Conservation (phyloP, 2,329 filamentous ascomycete genomes). For the Stemphylium beticola region DNA sequence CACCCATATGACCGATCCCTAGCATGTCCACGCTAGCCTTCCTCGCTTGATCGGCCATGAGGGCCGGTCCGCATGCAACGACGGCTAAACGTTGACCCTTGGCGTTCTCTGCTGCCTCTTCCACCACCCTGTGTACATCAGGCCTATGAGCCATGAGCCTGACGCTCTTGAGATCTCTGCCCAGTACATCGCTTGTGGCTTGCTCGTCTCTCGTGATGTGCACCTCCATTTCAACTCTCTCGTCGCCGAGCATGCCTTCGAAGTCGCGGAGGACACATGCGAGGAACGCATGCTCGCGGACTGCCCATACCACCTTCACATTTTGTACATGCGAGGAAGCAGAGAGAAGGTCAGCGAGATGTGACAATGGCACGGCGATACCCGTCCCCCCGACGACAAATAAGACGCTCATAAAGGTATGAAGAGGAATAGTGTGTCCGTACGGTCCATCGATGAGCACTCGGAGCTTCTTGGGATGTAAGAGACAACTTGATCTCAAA, state of each 20-base stretch:
- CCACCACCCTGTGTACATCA: conserved; percentile 45
- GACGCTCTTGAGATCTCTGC: conserved; percentile 24
- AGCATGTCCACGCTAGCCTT: conserved; percentile 48
- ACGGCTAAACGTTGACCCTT: conserved; percentile 44
- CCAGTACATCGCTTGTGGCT: conserved; percentile 28
- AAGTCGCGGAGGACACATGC: conserved; percentile 33
- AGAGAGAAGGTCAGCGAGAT: conserved; percentile 29
- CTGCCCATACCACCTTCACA: conserved; percentile 44
- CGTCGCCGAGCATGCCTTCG: conserved; percentile 25
- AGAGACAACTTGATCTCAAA: conserved; percentile 39
- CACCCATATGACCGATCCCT: conserved; percentile 26
- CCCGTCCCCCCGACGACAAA: conserved; percentile 48
- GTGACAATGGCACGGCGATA: conserved; percentile 42
- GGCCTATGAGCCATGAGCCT: conserved; percentile 48
- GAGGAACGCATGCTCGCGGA: conserved; percentile 41
- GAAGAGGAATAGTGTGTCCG: conserved; percentile 51
- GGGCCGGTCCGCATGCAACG: conserved; percentile 54
- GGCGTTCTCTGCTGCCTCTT: conserved; percentile 40
- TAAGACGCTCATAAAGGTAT: conserved; percentile 49
- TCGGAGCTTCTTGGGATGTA: conserved; percentile 34
- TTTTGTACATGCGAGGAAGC: conserved; percentile 19
- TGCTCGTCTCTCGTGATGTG: conserved; percentile 37
- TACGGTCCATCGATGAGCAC: conserved; percentile 61
- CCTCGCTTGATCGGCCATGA: conserved; percentile 55
- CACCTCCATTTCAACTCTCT: conserved; percentile 33